Conservation (phyloP, 2,329 filamentous ascomycete genomes). For the Trichothecium sympodiale region DNA sequence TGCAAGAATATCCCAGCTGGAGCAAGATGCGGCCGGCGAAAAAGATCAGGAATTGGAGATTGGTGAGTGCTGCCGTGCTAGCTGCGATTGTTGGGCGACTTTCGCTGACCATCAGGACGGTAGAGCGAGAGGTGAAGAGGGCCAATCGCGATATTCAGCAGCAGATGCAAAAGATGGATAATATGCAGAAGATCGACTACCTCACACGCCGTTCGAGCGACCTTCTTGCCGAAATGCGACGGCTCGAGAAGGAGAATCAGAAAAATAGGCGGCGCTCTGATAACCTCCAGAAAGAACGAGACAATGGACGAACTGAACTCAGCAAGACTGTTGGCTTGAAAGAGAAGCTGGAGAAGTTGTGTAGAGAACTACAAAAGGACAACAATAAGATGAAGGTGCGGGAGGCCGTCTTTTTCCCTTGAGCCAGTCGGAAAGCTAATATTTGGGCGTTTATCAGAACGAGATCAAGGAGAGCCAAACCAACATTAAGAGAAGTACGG, state of each 20-base stretch:
- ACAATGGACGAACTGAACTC: constrained; percentile 75
- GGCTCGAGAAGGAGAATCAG: constrained; percentile 82
- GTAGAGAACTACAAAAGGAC: constrained; percentile 85
- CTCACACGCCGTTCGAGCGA: constrained; percentile 88
- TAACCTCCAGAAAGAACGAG: constrained; percentile 91
- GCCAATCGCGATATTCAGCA: constrained; percentile 84
- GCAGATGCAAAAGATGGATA: constrained; percentile 82
- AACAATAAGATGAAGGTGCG: constrained; percentile 95
- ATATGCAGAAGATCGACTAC: constrained; percentile 82
- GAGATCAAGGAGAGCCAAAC: constrained; percentile 90
- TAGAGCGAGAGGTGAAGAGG: constrained; percentile 89
- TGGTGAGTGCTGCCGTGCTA: constrained; percentile 42
- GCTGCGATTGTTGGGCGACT: neutral
- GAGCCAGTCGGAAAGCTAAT: constrained; percentile 1
- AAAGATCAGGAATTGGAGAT: constrained; percentile 96
- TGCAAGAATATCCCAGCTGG: constrained; percentile 88
- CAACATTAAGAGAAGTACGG: constrained; percentile 69
- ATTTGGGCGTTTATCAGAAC: constrained; percentile 39
- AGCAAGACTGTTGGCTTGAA: constrained; percentile 86
- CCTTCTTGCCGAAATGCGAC: constrained; percentile 87
- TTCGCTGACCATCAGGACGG: neutral
- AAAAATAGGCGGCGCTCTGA: constrained; percentile 96
- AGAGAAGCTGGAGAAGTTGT: constrained; percentile 94
- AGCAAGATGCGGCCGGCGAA: constrained; percentile 84
- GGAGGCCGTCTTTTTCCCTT: constrained; percentile 3